Evolutionary conservation across 2,329 filamentous ascomycete species (phyloP), one percentile per base, ranked within the genome.

Genomic region (Trichoderma koningii): DNA sequence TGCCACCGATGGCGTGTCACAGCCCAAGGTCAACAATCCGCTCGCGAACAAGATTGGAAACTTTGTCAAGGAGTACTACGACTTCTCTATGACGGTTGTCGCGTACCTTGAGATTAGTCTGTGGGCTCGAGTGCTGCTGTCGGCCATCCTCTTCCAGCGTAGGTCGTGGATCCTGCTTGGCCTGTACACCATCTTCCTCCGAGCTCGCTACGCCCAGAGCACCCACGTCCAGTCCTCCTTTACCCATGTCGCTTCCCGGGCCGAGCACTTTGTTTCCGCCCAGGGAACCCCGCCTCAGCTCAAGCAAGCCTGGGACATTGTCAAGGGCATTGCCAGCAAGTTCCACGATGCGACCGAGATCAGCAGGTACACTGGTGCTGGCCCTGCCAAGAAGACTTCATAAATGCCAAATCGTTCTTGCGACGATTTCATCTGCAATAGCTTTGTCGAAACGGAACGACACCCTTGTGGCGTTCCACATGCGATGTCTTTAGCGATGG

Each of bases 11-110:
- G 82, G 79, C 68, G 82, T 84, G 67, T 81, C 82, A 41, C 84
- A 84, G 67, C 66, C 72, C 57, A 71, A 71, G 69, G 76, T 78
- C 38, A 79, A 79, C 71, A 85, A 83, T 77, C 87, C 88, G 50
- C 79, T 93, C 64, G 89, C 91, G 62, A 93, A 97, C 68, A 86
- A 84, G 71, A 97, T 99, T 77, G 93, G 93, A 71, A 85, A 85
- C 73, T 99, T 99, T 74, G 93, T 99, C 77, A 98, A 98, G 87
- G 87, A 93, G 76, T 97, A 98, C 86, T 99, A 99, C 76, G 95
- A 99, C 77, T 81, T 87, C 67, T 96, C 92, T 78, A 99, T 99
- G 95, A 91, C 90, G 65, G 82, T 98, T 67, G 95, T 99, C 38
- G 90, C 94, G 44, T 82, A 84, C 53, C 90, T 99, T 66, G 95